Evolutionary conservation across 2,329 filamentous ascomycete species (phyloP), one percentile per base, ranked within the genome.

Genomic region (Cadophora gregata): DNA sequence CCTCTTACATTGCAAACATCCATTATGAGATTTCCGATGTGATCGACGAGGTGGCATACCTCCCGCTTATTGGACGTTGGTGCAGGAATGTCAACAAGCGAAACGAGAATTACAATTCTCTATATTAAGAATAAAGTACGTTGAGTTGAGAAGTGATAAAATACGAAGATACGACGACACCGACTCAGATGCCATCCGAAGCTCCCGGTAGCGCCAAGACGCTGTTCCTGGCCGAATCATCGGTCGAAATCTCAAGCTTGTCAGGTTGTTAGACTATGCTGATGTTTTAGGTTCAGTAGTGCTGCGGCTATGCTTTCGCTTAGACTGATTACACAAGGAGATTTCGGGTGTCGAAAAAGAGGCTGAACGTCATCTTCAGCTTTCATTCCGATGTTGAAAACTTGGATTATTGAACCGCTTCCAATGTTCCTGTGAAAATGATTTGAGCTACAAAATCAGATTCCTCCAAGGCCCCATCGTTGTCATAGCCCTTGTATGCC

Each of bases 1-100:
- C 29, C 47, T 62, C 29, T 62, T 62, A 42, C 59, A 62, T 16
- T 62, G 59, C 16, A 51, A 24, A 53, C 59, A 62, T 19, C 59
- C 59, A 62, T 42, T 62, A 38, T 50, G 59, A 16, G 45, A 51
- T 21, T 62, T 62, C 29, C 45, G 48, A 25, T 62, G 59, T 9
- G 47, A 51, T 24, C 59, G 19, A 16, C 59, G 59, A 12, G 47
- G 50, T 5, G 59, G 59, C 59, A 62, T 62, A 19, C 33, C 24
- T 25, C 21, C 16, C n/a, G 33, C 8, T 21, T 58, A 21, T 27
- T 25, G 14, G n/a, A 45, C 4, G 4, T 7, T 7, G n/a, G 9
- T 21, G 4, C n/a, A 21, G 14, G 19, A 4, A n/a, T 21, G 42
- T 47, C 19, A 47, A 47, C 42, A 47, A 47, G 21, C 42, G 4